These are phyloP conservation scores for Sarcodon sp. DNA, from an alignment of 768 basidiomycete genomes.

Conservation along the genomic window DNA sequence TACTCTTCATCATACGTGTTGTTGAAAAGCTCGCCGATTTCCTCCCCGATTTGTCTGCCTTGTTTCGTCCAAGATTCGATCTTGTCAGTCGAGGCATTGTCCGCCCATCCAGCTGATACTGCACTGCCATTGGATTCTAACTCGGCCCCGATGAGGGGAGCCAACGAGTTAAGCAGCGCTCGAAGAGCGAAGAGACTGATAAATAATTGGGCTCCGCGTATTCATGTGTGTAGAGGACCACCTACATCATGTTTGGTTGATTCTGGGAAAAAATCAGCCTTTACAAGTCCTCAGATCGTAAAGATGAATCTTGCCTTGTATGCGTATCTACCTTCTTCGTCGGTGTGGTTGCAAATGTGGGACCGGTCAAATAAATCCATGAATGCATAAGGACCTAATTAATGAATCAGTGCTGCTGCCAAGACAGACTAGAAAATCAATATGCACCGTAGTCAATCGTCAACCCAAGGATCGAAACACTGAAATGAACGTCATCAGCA, in stretches of 20 bases:
- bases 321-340: slow-evolving; percentile 65
- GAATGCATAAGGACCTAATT: slow-evolving; percentile 75
- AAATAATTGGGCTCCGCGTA: not conserved
- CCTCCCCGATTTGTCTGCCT: slow-evolving; percentile 41
- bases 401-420: not conserved
- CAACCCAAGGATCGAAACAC: slow-evolving; percentile 61
- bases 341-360: slow-evolving; percentile 90
- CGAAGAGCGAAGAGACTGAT: slow-evolving; percentile 65
- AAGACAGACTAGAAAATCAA: not conserved
- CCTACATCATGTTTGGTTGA: slow-evolving; percentile 75
- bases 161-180: slow-evolving; percentile 62
- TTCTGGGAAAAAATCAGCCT: slow-evolving; percentile 21
- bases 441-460: slow-evolving; percentile 63
- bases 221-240: not conserved
- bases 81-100: slow-evolving; percentile 33
- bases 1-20: slow-evolving; percentile 53
- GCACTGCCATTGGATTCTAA: slow-evolving; percentile 34
- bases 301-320: slow-evolving; percentile 31
- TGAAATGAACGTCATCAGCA: slow-evolving; percentile 12
- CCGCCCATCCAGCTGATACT: slow-evolving; percentile 52
- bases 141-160: slow-evolving; percentile 84
- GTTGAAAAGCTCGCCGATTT: slow-evolving; percentile 51
- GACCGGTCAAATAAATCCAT: slow-evolving; percentile 84
- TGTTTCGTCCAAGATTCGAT: slow-evolving; percentile 48
- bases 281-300: not conserved